Conservation (phyloP, 2,329 filamentous ascomycete species). For the Claviceps maximensis region DNA sequence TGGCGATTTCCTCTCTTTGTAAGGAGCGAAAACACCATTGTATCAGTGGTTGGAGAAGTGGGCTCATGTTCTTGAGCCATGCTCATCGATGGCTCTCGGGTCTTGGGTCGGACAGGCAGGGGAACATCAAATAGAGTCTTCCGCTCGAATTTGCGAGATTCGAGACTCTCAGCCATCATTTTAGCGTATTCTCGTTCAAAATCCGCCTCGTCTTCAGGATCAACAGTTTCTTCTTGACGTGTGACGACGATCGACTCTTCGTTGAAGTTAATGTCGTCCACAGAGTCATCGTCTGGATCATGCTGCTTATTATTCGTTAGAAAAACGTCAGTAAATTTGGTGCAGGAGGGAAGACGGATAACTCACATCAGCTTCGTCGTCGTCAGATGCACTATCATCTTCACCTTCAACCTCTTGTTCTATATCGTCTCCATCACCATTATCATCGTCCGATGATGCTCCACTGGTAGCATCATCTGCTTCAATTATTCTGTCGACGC, state of each 20-base stretch:
- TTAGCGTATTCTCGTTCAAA: conserved; percentile 97
- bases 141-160: conserved; percentile 90
- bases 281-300: conserved; percentile 36
- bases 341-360: not conserved
- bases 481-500: conserved; percentile 55
- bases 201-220: conserved; percentile 89
- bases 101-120: conserved; percentile 68
- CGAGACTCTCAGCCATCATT: conserved; percentile 94
- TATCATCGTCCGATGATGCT: conserved; percentile 64
- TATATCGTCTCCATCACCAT: conserved; percentile 52
- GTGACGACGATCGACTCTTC: conserved; percentile 90
- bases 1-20: conserved; percentile 94
- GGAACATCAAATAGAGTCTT: conserved; percentile 95
- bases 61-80: conserved; percentile 15
- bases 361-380: conserved; percentile 45
- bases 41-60: conserved; percentile 25
- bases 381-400: conserved; percentile 45
- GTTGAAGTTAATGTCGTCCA: conserved; percentile 51
- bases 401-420: conserved; percentile 47
- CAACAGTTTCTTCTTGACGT: conserved; percentile 75
- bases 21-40: conserved; percentile 93
- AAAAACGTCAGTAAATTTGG: not conserved
- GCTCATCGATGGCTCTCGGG: conserved; percentile 39
- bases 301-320: conserved; percentile 14
- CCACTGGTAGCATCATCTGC: conserved; percentile 59